A percentile compares a stretch with the other conserved stretches of the same genome.
Conservation (phyloP, 2,329 filamentous ascomycete genomes). For the Emergomyces pasteurianus region DNA sequence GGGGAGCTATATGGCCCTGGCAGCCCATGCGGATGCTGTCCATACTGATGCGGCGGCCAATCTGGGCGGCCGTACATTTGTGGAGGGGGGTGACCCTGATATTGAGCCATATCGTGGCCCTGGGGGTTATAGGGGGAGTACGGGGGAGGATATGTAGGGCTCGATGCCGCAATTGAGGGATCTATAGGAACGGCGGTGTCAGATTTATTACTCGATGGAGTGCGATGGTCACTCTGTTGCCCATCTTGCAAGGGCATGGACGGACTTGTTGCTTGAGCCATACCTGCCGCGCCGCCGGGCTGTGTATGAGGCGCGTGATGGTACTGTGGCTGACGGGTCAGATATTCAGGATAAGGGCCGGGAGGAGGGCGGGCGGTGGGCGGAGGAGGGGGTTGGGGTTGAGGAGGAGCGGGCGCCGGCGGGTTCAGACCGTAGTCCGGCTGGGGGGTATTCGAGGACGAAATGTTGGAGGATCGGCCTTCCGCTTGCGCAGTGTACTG, state of each 20-base stretch:
- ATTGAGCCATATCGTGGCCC: constrained; percentile 75
- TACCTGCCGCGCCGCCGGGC: constrained; percentile 68
- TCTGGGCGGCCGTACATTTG: constrained; percentile 38
- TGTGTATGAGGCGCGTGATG: constrained; percentile 59
- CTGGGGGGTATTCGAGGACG: constrained; percentile 68
- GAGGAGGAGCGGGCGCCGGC: constrained; percentile 55
- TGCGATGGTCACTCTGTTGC: constrained; percentile 59
- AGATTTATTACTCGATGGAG: constrained; percentile 63
- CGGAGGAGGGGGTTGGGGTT: constrained; percentile 4
- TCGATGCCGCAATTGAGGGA: constrained; percentile 89
- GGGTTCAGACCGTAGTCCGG: constrained; percentile 76
- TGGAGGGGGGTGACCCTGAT: constrained; percentile 38
- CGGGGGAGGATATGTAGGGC: constrained; percentile 76
- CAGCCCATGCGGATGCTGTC: constrained; percentile 36
- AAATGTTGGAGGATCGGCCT: constrained; percentile 59
- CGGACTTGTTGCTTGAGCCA: constrained; percentile 99
- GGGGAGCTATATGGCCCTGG: constrained; percentile 39
- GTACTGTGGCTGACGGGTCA: constrained; percentile 63
- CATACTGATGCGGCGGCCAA: constrained; percentile 35
- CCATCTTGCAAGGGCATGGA: constrained; percentile 69
- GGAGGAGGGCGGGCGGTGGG: constrained; percentile 8
- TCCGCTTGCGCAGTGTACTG: constrained; percentile 78
- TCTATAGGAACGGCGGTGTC: constrained; percentile 97
- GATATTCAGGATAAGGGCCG: constrained; percentile 61
- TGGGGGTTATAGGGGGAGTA: constrained; percentile 80